Evolutionary conservation across 768 basidiomycete genomes (phyloP).

Genomic region (Agrocybe praecox): DNA sequence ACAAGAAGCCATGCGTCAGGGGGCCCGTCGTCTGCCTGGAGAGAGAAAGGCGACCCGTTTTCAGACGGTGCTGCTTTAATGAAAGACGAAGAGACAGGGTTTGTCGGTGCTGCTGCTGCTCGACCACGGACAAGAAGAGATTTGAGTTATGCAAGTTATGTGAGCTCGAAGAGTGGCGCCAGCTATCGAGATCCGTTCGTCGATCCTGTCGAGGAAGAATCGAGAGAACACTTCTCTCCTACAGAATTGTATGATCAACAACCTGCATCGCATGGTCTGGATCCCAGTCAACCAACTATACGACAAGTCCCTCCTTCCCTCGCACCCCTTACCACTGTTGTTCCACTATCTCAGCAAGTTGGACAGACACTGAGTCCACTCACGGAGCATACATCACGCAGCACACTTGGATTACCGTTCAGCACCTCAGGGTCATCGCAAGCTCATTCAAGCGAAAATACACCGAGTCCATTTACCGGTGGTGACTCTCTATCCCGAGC

Average conservation of each 20-base stretch:
- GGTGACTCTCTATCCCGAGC: constrained; percentile 19
- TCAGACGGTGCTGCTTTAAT: constrained; percentile 43
- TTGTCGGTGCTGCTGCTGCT: constrained; percentile 25
- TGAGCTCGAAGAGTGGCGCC: constrained; percentile 31
- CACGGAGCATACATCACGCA: constrained; percentile 38
- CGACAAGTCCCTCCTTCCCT: constrained; percentile 18
- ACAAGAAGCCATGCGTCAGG: constrained; percentile 24
- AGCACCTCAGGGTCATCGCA: constrained; percentile 28
- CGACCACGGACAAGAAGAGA: constrained; percentile 33
- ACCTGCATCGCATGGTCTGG: constrained; percentile 4
- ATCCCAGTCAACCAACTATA: constrained; percentile 14
- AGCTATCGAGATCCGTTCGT: constrained; percentile 54
- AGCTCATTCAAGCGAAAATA: constrained; percentile 26
- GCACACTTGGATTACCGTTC: constrained; percentile 28
- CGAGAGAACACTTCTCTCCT: constrained; percentile 23
- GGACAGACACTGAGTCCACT: constrained; percentile 40
- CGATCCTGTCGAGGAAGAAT: constrained; percentile 40
- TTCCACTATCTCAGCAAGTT: constrained; percentile 33
- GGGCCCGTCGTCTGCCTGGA: constrained; percentile 29
- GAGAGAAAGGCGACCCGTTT: constrained; percentile 55
- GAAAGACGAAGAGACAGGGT: constrained; percentile 33
- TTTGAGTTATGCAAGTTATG: constrained; percentile 40
- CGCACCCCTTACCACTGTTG: constrained; percentile 30
- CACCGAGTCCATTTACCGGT: constrained; percentile 26
- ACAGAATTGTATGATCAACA: constrained; percentile 19